Evolutionary conservation across 495 filamentous ascomycete genomes (phyloP), one percentile per base, ranked within the genome.

Genomic region (Annulohypoxylon bovei): DNA sequence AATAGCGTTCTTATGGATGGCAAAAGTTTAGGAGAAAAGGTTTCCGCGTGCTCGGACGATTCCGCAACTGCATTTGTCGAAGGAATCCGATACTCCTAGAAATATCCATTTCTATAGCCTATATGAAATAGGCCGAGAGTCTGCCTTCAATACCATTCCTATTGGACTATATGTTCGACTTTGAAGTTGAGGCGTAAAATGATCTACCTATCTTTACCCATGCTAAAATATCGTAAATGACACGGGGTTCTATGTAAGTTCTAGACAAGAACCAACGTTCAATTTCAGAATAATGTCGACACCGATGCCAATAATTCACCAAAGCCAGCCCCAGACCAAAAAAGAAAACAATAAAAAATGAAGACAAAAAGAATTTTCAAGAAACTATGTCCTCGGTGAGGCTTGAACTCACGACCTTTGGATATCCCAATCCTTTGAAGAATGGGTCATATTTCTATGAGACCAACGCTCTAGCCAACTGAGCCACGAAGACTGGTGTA

Each of bases 1-100:
- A 23, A 47, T 12, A 59, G 69, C 69, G 53, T 66, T 67, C 14
- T 59, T 42, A 58, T n/a, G 52, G 46, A 71, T 39, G 52, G 52
- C 35, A 72, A 64, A 37, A 28, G 46, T 42, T 27, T 25, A 22
- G 20, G 14, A 47, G 37, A 27, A 22, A 35, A 53, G n/a, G 37
- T 46, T 4, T 33, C 46, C 30, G 28, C 35, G 27, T 8, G 20
- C 18, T 33, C 18, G 50, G 23, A 30, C 18, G 32, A 22, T 44
- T 46, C 33, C 7, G 52, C 33, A 49, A 32, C 32, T 49, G 2
- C 23, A 32, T 49, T 40, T 49, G 42, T 42, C 32, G 44, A 57
- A 50, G 12, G 35, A 49, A 25, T 44, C 25, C 16, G 47, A 25
- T 16, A 52, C 47, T 42, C 46, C 20, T 3, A 22, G 47, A 28